Percentiles rank a stretch among this genome's conserved stretches.
Conservation (phyloP, 768 basidiomycete species). For the Hygrocybe punicea region DNA sequence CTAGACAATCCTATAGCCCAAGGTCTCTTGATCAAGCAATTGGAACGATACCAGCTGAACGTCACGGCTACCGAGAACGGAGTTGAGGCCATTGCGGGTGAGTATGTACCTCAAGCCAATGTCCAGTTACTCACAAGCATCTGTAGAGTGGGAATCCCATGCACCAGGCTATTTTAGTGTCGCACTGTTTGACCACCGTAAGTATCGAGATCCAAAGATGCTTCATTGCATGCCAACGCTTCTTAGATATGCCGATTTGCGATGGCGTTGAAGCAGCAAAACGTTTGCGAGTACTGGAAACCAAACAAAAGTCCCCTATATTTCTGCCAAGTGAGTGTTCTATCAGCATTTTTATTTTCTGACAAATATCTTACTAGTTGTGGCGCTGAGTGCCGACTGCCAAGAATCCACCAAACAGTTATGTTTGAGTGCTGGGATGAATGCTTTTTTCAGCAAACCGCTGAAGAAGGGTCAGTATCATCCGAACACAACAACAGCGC, state of each 20-base stretch:
- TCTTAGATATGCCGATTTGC: conserved; percentile 70
- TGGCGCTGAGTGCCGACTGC: conserved; percentile 72
- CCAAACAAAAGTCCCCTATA: conserved; percentile 47
- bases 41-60: conserved; percentile 56
- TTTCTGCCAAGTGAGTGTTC: conserved; percentile 52
- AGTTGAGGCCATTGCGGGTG: conserved; percentile 61
- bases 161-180: conserved; percentile 66
- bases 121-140: not conserved
- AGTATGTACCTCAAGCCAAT: conserved; percentile 5
- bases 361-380: conserved; percentile 40
- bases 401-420: conserved; percentile 73
- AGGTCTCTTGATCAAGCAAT: conserved; percentile 62
- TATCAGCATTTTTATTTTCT: not conserved
- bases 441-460: conserved; percentile 72
- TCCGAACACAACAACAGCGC: not conserved
- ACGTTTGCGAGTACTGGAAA: conserved; percentile 56
- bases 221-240: not conserved
- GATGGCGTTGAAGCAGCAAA: conserved; percentile 76
- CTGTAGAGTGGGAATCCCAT: conserved; percentile 62
- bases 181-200: conserved; percentile 74
- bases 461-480: conserved; percentile 50
- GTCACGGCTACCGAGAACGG: conserved; percentile 65
- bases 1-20: conserved; percentile 71
- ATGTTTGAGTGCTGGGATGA: conserved; percentile 78
- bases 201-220: conserved; percentile 18